Evolutionary conservation across 75 land plant genomes (phyloP), one percentile per base, ranked within the genome.

Genomic region (Sequoiadendron giganteum): DNA sequence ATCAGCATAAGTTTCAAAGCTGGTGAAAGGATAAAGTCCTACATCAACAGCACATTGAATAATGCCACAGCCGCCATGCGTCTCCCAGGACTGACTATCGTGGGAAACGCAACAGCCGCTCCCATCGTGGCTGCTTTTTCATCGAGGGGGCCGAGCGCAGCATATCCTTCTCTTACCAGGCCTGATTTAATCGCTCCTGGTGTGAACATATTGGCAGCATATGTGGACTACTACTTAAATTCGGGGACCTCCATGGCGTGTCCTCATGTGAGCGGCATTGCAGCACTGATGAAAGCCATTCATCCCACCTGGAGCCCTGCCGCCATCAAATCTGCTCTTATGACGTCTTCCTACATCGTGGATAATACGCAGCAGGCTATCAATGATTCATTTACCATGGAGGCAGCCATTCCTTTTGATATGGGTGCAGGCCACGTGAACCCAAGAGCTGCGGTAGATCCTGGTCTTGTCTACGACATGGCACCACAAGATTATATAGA

Each of bases 221-320:
- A 48, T 10, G 10, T 48, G 10, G 10, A 7, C 52, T 48, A 48
- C 52, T 48, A 93, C 87, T 92, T 96, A 25, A 39, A 92, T 42
- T 95, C 96, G 0, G 96, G 96, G 14, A 96, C 96, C 3, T 95
- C 95, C 81, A 96, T 96, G 98, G 9, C 32, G 0, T 36, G 38
- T 36, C 38, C 38, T 36, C 38, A 36, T 36, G 38, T 36, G 38
- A 36, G 38, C 38, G 95, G 97, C 2, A 65, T 96, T 2, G 96
- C 93, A 0, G 98, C 96, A 5, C 86, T 96, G 82, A 83, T 96
- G 49, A 94, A 93, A 81, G 90, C 92, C 14, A 87, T 87, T 19
- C 96, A 96, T 80, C 95, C 96, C 6, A 91, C 91, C 0, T 96
- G 96, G 98, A 95, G 95, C 78, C 96, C 95, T 0, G 94, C 96